Evolutionary conservation across 345 rosid species (phyloP).

Genomic region (Brassica nigra): DNA sequence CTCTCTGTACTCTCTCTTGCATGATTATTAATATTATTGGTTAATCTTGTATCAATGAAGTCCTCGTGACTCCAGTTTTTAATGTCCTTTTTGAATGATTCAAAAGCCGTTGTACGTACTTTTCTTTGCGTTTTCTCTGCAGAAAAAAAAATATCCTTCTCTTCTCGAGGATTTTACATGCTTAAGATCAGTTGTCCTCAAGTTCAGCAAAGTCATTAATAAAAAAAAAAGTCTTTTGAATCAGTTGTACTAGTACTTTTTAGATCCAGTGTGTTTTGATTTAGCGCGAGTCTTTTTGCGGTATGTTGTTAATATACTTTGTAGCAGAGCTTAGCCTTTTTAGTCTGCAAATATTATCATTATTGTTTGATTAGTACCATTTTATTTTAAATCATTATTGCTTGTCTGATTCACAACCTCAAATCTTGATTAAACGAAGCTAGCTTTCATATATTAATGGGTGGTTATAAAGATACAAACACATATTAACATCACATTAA

Average conservation of each 20-base stretch:
- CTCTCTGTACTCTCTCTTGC: background rate
- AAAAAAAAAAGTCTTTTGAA: background rate
- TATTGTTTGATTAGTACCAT: background rate
- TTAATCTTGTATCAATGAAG: conserved; percentile 10
- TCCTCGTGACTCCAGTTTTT: conserved; percentile 30
- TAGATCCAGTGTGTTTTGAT: background rate
- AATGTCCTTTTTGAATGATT: conserved; percentile 17
- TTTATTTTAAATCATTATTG: background rate
- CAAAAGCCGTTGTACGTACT: conserved; percentile 13
- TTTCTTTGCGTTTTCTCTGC: conserved; percentile 21
- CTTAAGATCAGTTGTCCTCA: background rate
- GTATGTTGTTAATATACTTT: background rate
- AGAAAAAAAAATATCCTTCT: background rate
- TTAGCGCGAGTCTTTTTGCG: background rate
- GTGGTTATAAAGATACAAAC: conserved; percentile 5
- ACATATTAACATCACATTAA: conserved; percentile 27
- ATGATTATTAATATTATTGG: background rate
- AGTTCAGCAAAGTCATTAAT: background rate
- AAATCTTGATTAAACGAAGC: conserved; percentile 7
- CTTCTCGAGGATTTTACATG: background rate
- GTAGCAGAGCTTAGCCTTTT: background rate
- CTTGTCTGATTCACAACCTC: background rate
- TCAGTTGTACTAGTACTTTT: background rate
- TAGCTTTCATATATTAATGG: conserved; percentile 8
- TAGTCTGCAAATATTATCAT: background rate